Conservation (phyloP, 2,329 filamentous ascomycete species). For the Paecilomyces variotii region DNA sequence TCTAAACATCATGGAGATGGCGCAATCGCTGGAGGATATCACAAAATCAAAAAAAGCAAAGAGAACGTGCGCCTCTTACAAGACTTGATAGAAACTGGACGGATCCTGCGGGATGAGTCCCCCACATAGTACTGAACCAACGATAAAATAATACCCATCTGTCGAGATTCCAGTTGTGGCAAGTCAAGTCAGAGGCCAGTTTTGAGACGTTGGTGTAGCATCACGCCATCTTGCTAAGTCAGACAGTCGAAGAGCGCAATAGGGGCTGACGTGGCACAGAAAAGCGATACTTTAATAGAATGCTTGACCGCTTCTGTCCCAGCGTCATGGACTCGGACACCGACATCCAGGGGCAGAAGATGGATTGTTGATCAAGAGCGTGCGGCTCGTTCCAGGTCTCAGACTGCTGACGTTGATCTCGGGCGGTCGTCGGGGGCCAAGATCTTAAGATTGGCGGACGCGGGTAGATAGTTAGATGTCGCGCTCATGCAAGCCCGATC, state of each 20-base stretch:
- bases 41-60: constrained; percentile 4
- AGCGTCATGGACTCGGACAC: neutral
- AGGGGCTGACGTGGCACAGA: neutral
- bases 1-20: constrained; percentile 16
- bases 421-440: neutral
- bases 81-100: neutral
- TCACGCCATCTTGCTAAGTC: constrained; percentile 18
- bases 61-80: neutral
- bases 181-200: constrained; percentile 2
- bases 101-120: neutral
- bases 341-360: neutral
- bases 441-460: neutral
- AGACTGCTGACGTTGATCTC: neutral
- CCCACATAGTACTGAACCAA: neutral
- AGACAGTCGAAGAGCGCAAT: constrained; percentile 8
- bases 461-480: neutral
- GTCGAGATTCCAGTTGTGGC: constrained; percentile 5
- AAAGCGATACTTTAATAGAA: neutral
- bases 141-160: neutral
- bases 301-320: neutral
- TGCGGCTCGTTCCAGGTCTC: neutral
- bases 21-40: constrained; percentile 22
- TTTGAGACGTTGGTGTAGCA: constrained; percentile 7
- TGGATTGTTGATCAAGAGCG: neutral
- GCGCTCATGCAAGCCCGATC: neutral